A percentile compares a stretch with the other conserved stretches of the same genome.
phyloP scores from a whole-genome alignment of 768 basidiomycete genomes.

The Mrakia blollopis region DNA sequence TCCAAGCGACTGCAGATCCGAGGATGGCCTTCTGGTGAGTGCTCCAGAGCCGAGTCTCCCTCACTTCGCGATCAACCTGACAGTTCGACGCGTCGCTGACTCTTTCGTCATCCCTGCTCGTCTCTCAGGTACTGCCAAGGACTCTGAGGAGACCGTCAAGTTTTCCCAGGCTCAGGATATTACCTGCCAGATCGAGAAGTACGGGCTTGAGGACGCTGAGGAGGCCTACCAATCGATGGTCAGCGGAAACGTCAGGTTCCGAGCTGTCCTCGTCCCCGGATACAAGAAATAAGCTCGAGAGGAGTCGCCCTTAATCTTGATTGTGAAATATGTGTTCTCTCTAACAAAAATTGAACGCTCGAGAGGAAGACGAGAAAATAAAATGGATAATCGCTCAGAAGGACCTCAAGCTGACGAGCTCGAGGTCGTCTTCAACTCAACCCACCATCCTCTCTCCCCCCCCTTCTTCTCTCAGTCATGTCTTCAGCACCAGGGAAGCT shows the following conservation, averaged over 20 bases:
- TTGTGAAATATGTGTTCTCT: too few species aligned
- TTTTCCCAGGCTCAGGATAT: constrained; percentile 33
- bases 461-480: neutral
- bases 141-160: constrained; percentile 33
- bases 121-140: constrained; percentile 29
- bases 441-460: neutral
- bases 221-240: constrained; percentile 35
- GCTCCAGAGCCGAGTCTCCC: too few species aligned
- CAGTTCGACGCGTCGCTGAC: neutral
- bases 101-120: neutral
- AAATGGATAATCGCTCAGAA: neutral
- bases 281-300: too few species aligned
- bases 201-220: constrained; percentile 28
- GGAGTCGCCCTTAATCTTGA: too few species aligned
- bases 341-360: too few species aligned
- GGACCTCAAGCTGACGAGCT: neutral
- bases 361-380: too few species aligned
- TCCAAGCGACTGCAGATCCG: constrained; percentile 32
- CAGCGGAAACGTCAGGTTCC: neutral
- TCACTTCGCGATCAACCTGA: neutral
- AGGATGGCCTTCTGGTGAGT: constrained; percentile 34
- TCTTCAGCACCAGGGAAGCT: constrained; percentile 61
- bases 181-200: constrained; percentile 32
- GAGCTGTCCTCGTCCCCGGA: too few species aligned
- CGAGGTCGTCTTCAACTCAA: neutral